A percentile compares a stretch with the other conserved stretches of the same genome.
Conservation (phyloP, 345 rosid species). For the Excoecaria cochinchinensis region DNA sequence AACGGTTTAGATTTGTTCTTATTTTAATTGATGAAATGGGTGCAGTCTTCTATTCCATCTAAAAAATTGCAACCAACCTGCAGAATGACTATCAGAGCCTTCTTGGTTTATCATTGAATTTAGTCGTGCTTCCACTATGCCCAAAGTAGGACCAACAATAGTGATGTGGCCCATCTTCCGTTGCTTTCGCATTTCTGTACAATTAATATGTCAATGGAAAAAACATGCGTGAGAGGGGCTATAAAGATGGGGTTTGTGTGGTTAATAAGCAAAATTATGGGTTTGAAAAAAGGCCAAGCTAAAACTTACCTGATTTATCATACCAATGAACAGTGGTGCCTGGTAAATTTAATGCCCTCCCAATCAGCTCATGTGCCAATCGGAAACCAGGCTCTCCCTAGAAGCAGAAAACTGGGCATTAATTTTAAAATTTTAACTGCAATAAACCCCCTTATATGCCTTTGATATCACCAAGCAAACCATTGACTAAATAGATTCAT, state of each 20-base stretch:
- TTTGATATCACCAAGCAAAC: neutral
- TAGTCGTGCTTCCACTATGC: conserved; percentile 57
- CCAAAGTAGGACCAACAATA: conserved; percentile 68
- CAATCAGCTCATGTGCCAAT: conserved; percentile 61
- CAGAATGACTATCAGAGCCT: conserved; percentile 34
- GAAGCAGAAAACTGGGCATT: conserved; percentile 20
- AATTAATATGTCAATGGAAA: conserved; percentile 12
- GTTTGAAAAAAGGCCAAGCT: conserved; percentile 4
- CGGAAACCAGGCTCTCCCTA: conserved; percentile 83
- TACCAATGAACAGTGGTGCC: conserved; percentile 97
- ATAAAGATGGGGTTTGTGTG: neutral
- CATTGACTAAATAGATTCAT: neutral
- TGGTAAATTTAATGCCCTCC: conserved; percentile 58
- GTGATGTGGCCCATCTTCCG: conserved; percentile 97
- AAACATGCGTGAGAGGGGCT: neutral
- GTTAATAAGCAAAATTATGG: neutral
- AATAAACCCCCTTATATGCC: neutral
- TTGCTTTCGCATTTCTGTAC: conserved; percentile 82
- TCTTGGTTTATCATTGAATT: conserved; percentile 53
- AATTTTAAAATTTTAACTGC: conserved; percentile 1
- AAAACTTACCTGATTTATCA: conserved; percentile 80
- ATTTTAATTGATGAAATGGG: neutral
- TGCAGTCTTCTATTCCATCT: neutral
- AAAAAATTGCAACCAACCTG: conserved; percentile 36
- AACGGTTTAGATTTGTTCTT: neutral